Evolutionary conservation across 2,329 filamentous ascomycete species (phyloP), one percentile per base, ranked within the genome.

Genomic region (Fusarium multiceps): DNA sequence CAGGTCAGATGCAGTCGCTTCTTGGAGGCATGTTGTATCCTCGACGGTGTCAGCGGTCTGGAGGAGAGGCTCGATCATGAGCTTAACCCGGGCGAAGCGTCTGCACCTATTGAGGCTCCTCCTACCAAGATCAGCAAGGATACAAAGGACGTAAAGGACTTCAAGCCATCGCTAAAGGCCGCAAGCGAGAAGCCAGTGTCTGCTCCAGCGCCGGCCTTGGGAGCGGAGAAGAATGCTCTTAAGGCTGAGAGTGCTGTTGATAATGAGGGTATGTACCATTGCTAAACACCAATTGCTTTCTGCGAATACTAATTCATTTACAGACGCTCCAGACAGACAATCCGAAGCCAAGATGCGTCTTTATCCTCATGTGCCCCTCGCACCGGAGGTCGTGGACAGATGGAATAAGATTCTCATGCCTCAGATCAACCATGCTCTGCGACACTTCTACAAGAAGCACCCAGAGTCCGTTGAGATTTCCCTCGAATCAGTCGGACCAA

Each of bases 401-500:
- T 95, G 92, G 92, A 91, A 94, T 72, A 84, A 83, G 3, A 85
- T 86, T 4, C 80, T 93, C 59, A 92, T 93, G 82, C 90, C 90
- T 3, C 89, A 92, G 64, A 87, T 95, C 65, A 92, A 93, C 76
- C 84, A 88, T 20, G 88, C 92, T 2, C 84, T 94, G 18, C 87
- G 89, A 23, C 86, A 88, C 53, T 93, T 92, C 63, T 90, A 94
- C 73, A 87, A 87, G 68, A 92, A 92, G 72, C 87, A 93, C 51
- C 87, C 89, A 1, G 92, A 95, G 76, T 93, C 92, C 1, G 89
- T 93, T 34, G 92, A 93, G 73, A 93, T 95, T 42, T 92, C 91
- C 12, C 86, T 95, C 3, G 89, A 93, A 64, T 91, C 89, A 1
- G 89, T 94, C 42, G 92, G 92, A 20, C 89, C 92, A 55, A 89